phyloP scores from a whole-genome alignment of 192 early-diverging fungal species.

The Lunasporangiospora selenospora region DNA sequence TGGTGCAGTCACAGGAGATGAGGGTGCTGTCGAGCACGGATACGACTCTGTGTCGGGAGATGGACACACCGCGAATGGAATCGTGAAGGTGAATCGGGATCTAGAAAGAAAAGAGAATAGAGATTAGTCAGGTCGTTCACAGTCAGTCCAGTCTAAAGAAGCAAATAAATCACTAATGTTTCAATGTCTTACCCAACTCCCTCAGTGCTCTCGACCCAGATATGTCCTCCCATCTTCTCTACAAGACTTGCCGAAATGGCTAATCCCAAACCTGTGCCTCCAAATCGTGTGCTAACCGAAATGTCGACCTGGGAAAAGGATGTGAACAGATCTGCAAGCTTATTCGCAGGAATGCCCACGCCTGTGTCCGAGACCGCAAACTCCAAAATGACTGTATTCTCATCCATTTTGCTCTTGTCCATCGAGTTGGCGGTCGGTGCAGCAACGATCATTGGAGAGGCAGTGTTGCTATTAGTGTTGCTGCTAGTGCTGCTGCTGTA shows the following conservation, averaged over 20 bases:
- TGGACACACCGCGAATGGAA: slow-evolving; percentile 42
- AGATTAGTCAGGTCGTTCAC: background rate
- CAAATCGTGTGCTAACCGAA: slow-evolving; percentile 61
- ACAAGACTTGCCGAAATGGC: slow-evolving; percentile 69
- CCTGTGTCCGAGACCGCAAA: slow-evolving; percentile 46
- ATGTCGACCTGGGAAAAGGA: slow-evolving; percentile 72
- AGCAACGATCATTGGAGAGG: slow-evolving; percentile 9
- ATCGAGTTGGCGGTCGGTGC: slow-evolving; percentile 44
- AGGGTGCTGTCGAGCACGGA: slow-evolving; percentile 27
- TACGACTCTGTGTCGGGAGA: slow-evolving; percentile 30
- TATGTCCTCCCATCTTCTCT: slow-evolving; percentile 68
- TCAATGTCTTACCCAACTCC: slow-evolving; percentile 61
- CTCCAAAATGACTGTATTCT: slow-evolving; percentile 39
- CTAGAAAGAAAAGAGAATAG: slow-evolving; percentile 1
- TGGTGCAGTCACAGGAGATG: slow-evolving; percentile 19
- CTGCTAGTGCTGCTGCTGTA: background rate
- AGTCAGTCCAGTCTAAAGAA: background rate
- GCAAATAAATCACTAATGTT: slow-evolving; percentile 34
- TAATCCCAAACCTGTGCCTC: slow-evolving; percentile 69
- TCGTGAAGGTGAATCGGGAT: slow-evolving; percentile 42
- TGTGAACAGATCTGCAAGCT: slow-evolving; percentile 59
- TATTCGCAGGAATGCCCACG: slow-evolving; percentile 44
- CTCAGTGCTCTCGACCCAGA: slow-evolving; percentile 68
- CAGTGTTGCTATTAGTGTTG: background rate
- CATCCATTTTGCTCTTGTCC: slow-evolving; percentile 23